phyloP scores from a whole-genome alignment of 352 stramenopile genomes.

The Phytophthora pisi region DNA sequence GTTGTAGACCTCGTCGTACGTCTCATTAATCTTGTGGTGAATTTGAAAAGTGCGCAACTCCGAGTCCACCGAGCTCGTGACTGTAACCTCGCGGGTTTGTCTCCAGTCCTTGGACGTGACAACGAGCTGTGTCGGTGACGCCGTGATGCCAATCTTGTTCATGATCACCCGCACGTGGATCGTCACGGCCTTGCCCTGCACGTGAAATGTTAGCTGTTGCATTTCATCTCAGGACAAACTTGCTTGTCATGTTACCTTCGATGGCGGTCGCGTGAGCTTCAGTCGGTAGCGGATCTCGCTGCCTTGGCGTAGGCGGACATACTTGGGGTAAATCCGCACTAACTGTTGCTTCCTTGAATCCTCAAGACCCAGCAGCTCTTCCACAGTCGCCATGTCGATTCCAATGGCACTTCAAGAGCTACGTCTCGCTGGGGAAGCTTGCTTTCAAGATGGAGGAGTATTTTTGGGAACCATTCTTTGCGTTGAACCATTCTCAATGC shows the following conservation, averaged over 20 bases:
- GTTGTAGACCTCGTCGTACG: constrained; percentile 57
- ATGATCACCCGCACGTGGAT: constrained; percentile 70
- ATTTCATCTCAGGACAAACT: not conserved
- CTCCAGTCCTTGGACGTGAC: constrained; percentile 64
- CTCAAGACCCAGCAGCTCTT: constrained; percentile 24
- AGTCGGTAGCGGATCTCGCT: constrained; percentile 70
- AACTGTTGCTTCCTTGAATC: constrained; percentile 47
- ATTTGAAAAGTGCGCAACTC: constrained; percentile 74
- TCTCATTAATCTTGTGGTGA: constrained; percentile 72
- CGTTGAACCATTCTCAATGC: not conserved
- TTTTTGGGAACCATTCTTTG: constrained; percentile 25
- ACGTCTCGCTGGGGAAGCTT: not conserved
- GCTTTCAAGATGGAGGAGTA: constrained; percentile 4
- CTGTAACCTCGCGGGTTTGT: constrained; percentile 48
- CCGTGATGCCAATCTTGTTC: constrained; percentile 65
- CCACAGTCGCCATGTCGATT: constrained; percentile 11
- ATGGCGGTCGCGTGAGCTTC: constrained; percentile 54
- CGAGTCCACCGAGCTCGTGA: constrained; percentile 49
- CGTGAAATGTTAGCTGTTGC: not conserved
- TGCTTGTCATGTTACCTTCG: constrained; percentile 36
- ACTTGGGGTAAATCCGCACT: constrained; percentile 60
- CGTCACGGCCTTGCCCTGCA: constrained; percentile 55
- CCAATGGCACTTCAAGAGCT: constrained; percentile 1
- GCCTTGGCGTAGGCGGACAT: constrained; percentile 65
- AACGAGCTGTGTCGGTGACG: constrained; percentile 50